Conservation (phyloP, 1,284 basidiomycete genomes). For the Mrakiaceae sp. region DNA sequence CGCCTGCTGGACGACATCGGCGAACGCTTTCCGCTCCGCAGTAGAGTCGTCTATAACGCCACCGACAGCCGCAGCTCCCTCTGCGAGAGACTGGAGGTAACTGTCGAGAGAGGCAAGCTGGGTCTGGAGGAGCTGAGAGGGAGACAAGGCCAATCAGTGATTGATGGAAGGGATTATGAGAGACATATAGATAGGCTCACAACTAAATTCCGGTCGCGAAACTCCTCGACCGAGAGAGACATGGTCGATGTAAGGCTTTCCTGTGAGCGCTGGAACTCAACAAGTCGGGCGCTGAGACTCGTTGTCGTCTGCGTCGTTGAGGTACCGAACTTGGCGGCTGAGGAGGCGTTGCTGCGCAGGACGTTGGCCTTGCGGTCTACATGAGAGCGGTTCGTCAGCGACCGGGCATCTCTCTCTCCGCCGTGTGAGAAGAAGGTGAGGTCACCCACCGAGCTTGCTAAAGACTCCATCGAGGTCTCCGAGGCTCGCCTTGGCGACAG, state of each 20-base stretch:
- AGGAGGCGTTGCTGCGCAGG: slow-evolving; percentile 53
- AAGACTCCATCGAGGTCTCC: slow-evolving; percentile 63
- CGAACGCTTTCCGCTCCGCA: slow-evolving; percentile 39
- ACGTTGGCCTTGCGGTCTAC: slow-evolving; percentile 63
- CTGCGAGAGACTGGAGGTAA: slow-evolving; percentile 48
- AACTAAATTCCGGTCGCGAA: slow-evolving; percentile 17
- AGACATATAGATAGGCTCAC: neutral
- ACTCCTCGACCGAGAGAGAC: slow-evolving; percentile 38
- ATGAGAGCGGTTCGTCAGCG: neutral
- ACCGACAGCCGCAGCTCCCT: slow-evolving; percentile 49
- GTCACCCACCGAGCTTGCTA: slow-evolving; percentile 61
- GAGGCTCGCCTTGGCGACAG: slow-evolving; percentile 54
- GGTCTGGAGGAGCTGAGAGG: neutral
- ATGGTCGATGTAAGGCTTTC: slow-evolving; percentile 17
- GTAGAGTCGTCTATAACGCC: slow-evolving; percentile 47
- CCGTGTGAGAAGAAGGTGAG: too few species aligned
- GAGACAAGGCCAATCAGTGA: slow-evolving; percentile 8
- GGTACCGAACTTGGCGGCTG: slow-evolving; percentile 52
- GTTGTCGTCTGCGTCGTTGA: slow-evolving; percentile 45
- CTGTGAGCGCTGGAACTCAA: slow-evolving; percentile 51
- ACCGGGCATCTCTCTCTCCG: neutral
- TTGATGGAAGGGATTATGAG: neutral
- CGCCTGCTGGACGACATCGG: slow-evolving; percentile 22
- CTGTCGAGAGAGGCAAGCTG: slow-evolving; percentile 27
- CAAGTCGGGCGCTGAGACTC: slow-evolving; percentile 47